Evolutionary conservation across 257 asterid genomes (phyloP).

Genomic region (Marsdenia floribunda): DNA sequence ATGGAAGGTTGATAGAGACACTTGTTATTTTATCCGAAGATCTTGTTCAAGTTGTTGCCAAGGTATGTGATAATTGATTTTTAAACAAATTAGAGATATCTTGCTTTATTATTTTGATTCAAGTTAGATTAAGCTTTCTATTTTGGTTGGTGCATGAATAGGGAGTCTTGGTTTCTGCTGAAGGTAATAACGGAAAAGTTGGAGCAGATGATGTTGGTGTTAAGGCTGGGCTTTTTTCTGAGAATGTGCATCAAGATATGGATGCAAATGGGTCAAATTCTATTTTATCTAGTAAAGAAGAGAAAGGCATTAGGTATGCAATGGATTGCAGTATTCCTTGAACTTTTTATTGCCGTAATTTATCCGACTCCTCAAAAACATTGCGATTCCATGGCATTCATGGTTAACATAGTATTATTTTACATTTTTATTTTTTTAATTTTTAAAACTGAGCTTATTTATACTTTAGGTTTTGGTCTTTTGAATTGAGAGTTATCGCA

Average conservation of each 20-base stretch:
- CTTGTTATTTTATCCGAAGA: slow-evolving; percentile 60
- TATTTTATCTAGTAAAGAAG: slow-evolving; percentile 25
- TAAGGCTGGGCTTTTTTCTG: slow-evolving; percentile 23
- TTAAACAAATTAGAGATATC: slow-evolving; percentile 4
- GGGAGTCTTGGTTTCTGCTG: slow-evolving; percentile 55
- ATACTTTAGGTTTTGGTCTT: slow-evolving; percentile 3
- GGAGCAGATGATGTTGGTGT: slow-evolving; percentile 36
- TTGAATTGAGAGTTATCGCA: neutral
- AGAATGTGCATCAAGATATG: slow-evolving; percentile 24
- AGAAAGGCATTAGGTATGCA: slow-evolving; percentile 23
- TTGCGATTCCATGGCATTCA: neutral
- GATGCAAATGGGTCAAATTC: slow-evolving; percentile 26
- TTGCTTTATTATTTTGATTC: neutral
- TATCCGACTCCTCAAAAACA: neutral
- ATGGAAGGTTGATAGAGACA: slow-evolving; percentile 62
- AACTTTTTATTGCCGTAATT: neutral
- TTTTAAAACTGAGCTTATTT: neutral
- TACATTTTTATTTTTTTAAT: too few species aligned
- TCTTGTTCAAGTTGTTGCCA: slow-evolving; percentile 86
- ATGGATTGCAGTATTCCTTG: slow-evolving; percentile 25
- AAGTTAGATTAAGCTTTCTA: slow-evolving; percentile 3
- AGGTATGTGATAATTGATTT: slow-evolving; percentile 38
- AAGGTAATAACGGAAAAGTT: slow-evolving; percentile 39
- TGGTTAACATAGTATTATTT: neutral
- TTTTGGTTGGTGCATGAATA: slow-evolving; percentile 24